phyloP scores from a whole-genome alignment of 306 rosid species.

The Crataegus laevigata region DNA sequence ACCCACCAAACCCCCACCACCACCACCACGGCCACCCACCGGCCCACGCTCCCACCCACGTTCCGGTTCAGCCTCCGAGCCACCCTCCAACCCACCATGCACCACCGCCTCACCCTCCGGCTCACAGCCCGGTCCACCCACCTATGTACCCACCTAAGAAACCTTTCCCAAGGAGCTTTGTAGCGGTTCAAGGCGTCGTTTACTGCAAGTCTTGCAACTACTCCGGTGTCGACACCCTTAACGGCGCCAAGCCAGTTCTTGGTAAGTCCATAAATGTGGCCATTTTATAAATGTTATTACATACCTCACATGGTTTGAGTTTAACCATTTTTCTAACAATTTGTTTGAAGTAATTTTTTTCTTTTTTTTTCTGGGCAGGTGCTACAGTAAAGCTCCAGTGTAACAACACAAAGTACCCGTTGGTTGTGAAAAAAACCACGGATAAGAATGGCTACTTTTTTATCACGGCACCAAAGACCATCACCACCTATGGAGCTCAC shows the following conservation, averaged over 20 bases:
- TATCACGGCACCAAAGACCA: constrained; percentile 47
- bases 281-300: neutral
- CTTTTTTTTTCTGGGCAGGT: constrained; percentile 21
- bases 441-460: constrained; percentile 84
- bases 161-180: constrained; percentile 40
- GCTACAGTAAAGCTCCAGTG: constrained; percentile 64
- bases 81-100: constrained; percentile 6
- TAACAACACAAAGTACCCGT: constrained; percentile 50
- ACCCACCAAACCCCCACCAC: constrained; percentile 1
- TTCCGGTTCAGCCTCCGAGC: neutral
- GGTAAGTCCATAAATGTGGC: constrained; percentile 28
- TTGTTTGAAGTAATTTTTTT: no score
- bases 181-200: constrained; percentile 88
- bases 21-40: constrained; percentile 5
- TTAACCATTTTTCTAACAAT: neutral
- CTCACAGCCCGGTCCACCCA: neutral
- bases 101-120: constrained; percentile 5
- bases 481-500: constrained; percentile 65
- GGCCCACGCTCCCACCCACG: constrained; percentile 19
- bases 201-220: constrained; percentile 71
- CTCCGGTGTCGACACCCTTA: constrained; percentile 47
- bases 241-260: constrained; percentile 44
- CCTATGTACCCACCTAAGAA: constrained; percentile 12
- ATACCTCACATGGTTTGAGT: neutral
- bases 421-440: constrained; percentile 16